Evolutionary conservation across 257 asterid species (phyloP).

Genomic region (Solanum lignicaule): DNA sequence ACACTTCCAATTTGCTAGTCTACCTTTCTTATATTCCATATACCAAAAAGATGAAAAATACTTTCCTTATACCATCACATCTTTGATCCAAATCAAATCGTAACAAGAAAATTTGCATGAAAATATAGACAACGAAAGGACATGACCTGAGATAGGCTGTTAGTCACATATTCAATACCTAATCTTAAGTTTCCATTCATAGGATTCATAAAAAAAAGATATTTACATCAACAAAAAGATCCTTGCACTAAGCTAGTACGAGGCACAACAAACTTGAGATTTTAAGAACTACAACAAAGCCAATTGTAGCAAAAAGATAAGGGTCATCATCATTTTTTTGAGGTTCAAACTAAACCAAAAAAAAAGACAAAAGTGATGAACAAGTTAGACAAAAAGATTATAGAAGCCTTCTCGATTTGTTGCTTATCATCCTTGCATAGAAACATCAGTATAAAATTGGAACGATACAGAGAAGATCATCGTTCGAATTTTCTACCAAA

Average conservation of each 20-base stretch:
- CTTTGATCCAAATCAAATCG: background rate
- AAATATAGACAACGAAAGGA: background rate
- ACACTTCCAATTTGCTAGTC: background rate
- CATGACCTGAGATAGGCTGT: background rate
- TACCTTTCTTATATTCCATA: background rate
- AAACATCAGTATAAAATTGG: background rate
- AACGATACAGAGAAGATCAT: background rate
- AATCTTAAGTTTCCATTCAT: background rate
- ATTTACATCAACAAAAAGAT: background rate
- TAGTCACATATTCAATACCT: background rate
- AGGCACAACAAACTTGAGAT: background rate
- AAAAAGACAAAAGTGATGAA: background rate
- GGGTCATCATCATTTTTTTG: background rate
- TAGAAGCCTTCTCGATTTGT: background rate
- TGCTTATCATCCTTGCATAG: background rate
- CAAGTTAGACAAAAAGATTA: background rate
- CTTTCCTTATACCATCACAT: background rate
- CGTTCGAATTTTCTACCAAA: conserved; percentile 2
- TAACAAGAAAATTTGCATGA: background rate
- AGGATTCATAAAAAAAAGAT: background rate
- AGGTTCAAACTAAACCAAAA: background rate
- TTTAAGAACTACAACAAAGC: background rate
- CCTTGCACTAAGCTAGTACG: background rate
- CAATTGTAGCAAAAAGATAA: background rate
- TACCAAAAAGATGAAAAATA: background rate